Evolutionary conservation across 1,139 yeast genomes (phyloP).

Genomic region (Fermentozyma sake): DNA sequence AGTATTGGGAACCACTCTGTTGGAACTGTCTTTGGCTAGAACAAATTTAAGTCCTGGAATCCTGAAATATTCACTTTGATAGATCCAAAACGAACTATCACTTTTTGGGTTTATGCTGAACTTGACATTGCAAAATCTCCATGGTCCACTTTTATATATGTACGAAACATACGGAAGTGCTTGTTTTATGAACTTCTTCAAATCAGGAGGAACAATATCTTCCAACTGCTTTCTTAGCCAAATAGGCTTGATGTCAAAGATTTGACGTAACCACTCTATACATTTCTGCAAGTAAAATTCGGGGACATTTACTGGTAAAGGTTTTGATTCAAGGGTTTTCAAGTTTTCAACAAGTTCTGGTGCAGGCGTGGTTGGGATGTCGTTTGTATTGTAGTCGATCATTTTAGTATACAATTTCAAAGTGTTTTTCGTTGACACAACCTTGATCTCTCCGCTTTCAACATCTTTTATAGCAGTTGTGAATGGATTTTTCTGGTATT

Average conservation of each 20-base stretch:
- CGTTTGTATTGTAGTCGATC: slow-evolving; percentile 28
- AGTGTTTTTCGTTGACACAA: slow-evolving; percentile 33
- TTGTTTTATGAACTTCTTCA: slow-evolving; percentile 53
- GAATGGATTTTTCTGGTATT: slow-evolving; percentile 37
- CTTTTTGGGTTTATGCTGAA: slow-evolving; percentile 76
- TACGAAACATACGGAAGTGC: slow-evolving; percentile 84
- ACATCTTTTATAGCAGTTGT: slow-evolving; percentile 61
- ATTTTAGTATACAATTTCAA: slow-evolving; percentile 46
- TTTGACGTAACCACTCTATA: slow-evolving; percentile 44
- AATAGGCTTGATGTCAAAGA: slow-evolving; percentile 71
- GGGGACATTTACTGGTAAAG: slow-evolving; percentile 22
- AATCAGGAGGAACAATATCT: slow-evolving; percentile 49
- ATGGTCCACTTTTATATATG: slow-evolving; percentile 84
- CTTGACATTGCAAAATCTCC: slow-evolving; percentile 84
- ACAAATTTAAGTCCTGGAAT: slow-evolving; percentile 32
- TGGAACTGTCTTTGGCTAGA: slow-evolving; percentile 5
- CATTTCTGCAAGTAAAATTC: slow-evolving; percentile 39
- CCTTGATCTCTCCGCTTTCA: slow-evolving; percentile 53
- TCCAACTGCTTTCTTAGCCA: slow-evolving; percentile 82
- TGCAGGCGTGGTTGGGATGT: slow-evolving; percentile 30
- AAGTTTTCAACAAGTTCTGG: slow-evolving; percentile 34
- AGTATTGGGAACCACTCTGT: slow-evolving; percentile 16
- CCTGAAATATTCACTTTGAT: slow-evolving; percentile 84
- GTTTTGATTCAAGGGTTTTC: slow-evolving; percentile 19
- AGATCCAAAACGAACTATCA: slow-evolving; percentile 51